A percentile compares a stretch with the other conserved stretches of the same genome.
Conservation (phyloP, 371 early-diverging fungal species). For the Umbelopsis sp. region DNA sequence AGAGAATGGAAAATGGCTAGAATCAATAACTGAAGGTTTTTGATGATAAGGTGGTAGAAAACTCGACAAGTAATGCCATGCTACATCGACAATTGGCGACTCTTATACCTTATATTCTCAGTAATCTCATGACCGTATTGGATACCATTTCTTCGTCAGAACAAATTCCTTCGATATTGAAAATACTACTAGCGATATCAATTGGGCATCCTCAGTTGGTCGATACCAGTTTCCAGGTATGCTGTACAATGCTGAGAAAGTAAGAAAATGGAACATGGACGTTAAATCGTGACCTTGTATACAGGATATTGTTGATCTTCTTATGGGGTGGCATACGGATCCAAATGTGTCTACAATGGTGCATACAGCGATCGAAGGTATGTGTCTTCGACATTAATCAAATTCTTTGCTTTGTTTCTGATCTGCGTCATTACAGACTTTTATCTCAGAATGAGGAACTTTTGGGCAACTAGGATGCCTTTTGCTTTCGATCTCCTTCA, state of each 20-base stretch:
- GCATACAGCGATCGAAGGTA: constrained; percentile 48
- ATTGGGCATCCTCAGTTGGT: constrained; percentile 32
- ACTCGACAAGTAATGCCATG: constrained; percentile 23
- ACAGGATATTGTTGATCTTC: constrained; percentile 64
- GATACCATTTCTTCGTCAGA: constrained; percentile 45
- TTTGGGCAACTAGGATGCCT: constrained; percentile 35
- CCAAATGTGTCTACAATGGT: constrained; percentile 42
- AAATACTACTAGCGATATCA: constrained; percentile 32
- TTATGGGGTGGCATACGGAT: constrained; percentile 76
- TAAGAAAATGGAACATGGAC: background rate
- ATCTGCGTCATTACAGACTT: constrained; percentile 27
- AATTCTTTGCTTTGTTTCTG: background rate
- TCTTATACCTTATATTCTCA: constrained; percentile 32
- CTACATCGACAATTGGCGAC: constrained; percentile 29
- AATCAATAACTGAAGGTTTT: background rate
- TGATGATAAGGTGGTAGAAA: constrained; percentile 12
- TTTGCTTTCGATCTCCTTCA: constrained; percentile 51
- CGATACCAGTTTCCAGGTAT: constrained; percentile 41
- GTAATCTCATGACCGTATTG: constrained; percentile 37
- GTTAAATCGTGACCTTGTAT: background rate
- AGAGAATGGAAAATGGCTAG: background rate
- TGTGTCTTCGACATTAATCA: background rate
- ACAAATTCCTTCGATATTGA: constrained; percentile 34
- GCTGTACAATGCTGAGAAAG: background rate
- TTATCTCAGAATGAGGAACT: constrained; percentile 13